Conservation (phyloP, 1,139 yeast species). For the Groenewaldozyma sp. region DNA sequence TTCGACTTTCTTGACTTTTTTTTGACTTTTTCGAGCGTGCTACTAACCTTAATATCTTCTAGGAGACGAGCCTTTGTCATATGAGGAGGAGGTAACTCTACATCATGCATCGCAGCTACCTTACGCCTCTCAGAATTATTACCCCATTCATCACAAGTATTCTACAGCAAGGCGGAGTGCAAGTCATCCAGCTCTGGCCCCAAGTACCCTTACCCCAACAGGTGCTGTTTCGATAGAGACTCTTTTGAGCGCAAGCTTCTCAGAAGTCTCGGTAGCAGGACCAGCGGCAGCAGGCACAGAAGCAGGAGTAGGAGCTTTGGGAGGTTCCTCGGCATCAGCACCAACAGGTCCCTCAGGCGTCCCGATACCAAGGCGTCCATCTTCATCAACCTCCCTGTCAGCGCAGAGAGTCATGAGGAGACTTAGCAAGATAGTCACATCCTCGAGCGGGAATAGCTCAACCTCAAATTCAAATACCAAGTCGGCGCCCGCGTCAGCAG, state of each 20-base stretch:
- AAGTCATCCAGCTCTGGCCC: not conserved
- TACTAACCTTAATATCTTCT: no score
- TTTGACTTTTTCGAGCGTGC: no score
- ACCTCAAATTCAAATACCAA: no score
- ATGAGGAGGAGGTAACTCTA: conserved; percentile 19
- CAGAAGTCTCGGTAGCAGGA: conserved; percentile 5
- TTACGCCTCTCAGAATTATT: conserved; percentile 13
- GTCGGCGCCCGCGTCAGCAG: no score
- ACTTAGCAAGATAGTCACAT: not conserved
- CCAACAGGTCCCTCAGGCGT: no score
- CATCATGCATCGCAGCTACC: conserved; percentile 16
- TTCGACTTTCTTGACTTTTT: no score
- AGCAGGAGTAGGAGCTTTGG: no score
- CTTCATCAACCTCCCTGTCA: not conserved
- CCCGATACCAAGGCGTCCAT: conserved; percentile 2
- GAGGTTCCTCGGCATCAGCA: no score
- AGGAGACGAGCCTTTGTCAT: conserved; percentile 18
- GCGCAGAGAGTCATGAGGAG: not conserved
- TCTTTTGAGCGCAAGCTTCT: conserved; percentile 8
- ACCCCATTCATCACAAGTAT: conserved; percentile 9
- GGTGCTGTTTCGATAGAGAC: conserved; percentile 9
- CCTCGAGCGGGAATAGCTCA: not conserved
- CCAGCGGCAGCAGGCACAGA: no score
- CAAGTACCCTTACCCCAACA: not conserved
- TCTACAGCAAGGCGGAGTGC: not conserved